A percentile compares a stretch with the other conserved stretches of the same genome.
Conservation (phyloP, 768 basidiomycete genomes). For the Termitomyces sp. region DNA sequence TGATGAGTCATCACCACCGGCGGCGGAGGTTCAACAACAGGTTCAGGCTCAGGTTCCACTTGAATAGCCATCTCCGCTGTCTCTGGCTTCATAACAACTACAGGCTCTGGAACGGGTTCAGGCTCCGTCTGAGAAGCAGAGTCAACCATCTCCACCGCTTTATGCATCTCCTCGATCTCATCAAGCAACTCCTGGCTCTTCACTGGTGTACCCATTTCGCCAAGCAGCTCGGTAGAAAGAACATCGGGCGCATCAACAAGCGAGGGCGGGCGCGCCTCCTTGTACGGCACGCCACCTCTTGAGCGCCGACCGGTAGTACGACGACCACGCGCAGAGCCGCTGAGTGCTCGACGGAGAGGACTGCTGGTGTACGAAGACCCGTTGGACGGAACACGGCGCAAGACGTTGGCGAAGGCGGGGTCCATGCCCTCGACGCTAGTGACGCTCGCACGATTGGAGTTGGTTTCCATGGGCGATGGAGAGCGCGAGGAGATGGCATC, state of each 20-base stretch:
- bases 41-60: slow-evolving; percentile 28
- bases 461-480: slow-evolving; percentile 36
- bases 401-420: slow-evolving; percentile 77
- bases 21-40: slow-evolving; percentile 19
- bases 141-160: slow-evolving; percentile 53
- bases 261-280: slow-evolving; percentile 68
- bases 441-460: slow-evolving; percentile 66
- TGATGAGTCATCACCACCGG: slow-evolving; percentile 30
- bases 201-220: slow-evolving; percentile 42
- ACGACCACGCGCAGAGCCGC: slow-evolving; percentile 45
- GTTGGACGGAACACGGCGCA: slow-evolving; percentile 55
- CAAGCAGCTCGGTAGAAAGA: slow-evolving; percentile 62
- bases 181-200: slow-evolving; percentile 37
- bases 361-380: slow-evolving; percentile 48
- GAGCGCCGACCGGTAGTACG: slow-evolving; percentile 51
- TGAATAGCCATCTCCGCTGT: slow-evolving; percentile 43
- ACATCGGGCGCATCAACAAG: slow-evolving; percentile 73
- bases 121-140: slow-evolving; percentile 67
- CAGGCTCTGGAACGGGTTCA: slow-evolving; percentile 26
- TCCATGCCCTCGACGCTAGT: slow-evolving; percentile 88
- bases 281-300: slow-evolving; percentile 68
- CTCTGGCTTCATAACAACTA: slow-evolving; percentile 28
- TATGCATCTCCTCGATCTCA: slow-evolving; percentile 36
- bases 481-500: slow-evolving; percentile 27
- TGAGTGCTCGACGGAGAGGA: slow-evolving; percentile 61